These are phyloP conservation scores for Globisporangium iwayamae DNA, from an alignment of 352 stramenopile genomes.

Conservation along the genomic window DNA sequence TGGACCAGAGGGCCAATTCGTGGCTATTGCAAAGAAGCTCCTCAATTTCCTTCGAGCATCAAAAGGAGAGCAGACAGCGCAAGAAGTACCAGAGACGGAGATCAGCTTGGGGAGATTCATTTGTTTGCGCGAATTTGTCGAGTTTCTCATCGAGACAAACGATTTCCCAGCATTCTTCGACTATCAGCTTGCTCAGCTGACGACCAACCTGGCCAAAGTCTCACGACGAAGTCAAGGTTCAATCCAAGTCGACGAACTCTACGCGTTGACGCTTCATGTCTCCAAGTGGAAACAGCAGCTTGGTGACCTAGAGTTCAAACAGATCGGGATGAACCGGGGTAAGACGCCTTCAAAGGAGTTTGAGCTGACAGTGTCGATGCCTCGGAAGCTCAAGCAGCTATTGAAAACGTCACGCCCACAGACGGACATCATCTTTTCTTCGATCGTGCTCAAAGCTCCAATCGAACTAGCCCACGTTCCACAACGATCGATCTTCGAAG, in stretches of 20 bases:
- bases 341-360: background rate
- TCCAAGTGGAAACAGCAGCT: conserved; percentile 2
- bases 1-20: background rate
- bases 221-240: background rate
- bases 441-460: conserved; percentile 3
- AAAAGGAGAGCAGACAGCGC: background rate
- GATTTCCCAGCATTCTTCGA: conserved; percentile 8
- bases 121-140: background rate
- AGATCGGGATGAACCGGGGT: background rate
- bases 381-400: conserved; percentile 20
- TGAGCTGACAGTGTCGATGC: conserved; percentile 2
- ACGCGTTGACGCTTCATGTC: background rate
- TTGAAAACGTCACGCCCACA: conserved; percentile 17
- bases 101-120: background rate
- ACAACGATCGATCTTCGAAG: conserved; percentile 20
- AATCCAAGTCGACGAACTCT: conserved; percentile 3
- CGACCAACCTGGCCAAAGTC: background rate
- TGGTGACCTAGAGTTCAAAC: background rate
- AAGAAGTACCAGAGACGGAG: background rate
- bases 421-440: conserved; percentile 13
- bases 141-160: conserved; percentile 7
- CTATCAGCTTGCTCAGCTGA: background rate
- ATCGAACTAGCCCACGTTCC: background rate
- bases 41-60: background rate
- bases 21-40: background rate